These are phyloP conservation scores for Manihot esculenta DNA, from an alignment of 441 rosid species.

Conservation along the genomic window DNA sequence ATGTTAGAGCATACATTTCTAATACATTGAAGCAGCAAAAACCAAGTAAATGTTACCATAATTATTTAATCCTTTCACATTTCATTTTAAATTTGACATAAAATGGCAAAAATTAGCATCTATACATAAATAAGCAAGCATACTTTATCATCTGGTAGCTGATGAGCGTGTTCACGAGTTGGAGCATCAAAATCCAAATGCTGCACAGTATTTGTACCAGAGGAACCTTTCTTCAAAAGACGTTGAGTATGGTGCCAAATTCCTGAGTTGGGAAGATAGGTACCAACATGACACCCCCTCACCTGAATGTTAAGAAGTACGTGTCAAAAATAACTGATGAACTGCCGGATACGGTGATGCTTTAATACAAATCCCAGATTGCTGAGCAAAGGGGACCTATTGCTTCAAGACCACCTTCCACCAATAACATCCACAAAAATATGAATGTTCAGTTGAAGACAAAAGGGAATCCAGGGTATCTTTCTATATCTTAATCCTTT, in stretches of 20 bases:
- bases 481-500: background rate
- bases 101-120: background rate
- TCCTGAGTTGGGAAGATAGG: conserved; percentile 93
- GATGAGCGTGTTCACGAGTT: conserved; percentile 87
- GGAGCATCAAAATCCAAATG: conserved; percentile 99
- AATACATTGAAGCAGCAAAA: background rate
- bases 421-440: background rate
- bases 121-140: conserved; percentile 9
- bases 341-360: background rate
- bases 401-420: conserved; percentile 1
- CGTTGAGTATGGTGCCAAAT: conserved; percentile 96
- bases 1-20: conserved; percentile 8
- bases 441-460: background rate
- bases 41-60: background rate
- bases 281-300: conserved; percentile 92
- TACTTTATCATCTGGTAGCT: conserved; percentile 85
- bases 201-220: conserved; percentile 56
- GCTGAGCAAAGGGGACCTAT: background rate
- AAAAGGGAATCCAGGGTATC: background rate
- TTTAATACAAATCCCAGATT: background rate
- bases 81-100: background rate
- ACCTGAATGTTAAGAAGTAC: conserved; percentile 47
- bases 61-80: background rate
- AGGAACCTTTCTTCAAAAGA: conserved; percentile 63
- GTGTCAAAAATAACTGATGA: conserved; percentile 16